Evolutionary conservation across 192 early-diverging fungal species (phyloP).

Genomic region (Linnemannia hyalina): DNA sequence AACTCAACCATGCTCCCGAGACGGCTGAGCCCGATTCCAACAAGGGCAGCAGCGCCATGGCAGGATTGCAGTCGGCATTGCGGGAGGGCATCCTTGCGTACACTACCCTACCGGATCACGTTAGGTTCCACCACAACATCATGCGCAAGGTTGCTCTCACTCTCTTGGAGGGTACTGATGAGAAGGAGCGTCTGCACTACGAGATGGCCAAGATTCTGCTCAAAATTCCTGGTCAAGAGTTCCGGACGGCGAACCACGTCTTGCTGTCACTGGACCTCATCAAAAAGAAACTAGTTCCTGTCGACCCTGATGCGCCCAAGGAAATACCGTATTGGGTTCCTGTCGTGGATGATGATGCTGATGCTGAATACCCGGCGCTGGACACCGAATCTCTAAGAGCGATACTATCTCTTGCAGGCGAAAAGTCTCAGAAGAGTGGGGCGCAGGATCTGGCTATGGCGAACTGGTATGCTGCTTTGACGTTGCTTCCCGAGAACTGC

Average conservation of each 20-base stretch:
- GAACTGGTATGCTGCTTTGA: conserved; percentile 41
- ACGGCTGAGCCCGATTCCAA: conserved; percentile 9
- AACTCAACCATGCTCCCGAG: background rate
- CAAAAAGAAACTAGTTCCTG: conserved; percentile 20
- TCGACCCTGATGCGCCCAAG: background rate
- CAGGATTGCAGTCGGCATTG: conserved; percentile 38
- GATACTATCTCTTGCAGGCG: conserved; percentile 36
- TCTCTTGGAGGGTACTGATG: conserved; percentile 37
- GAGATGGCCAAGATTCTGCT: conserved; percentile 44
- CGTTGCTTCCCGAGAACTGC: conserved; percentile 30
- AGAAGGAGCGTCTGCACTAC: conserved; percentile 46
- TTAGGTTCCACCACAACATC: conserved; percentile 39
- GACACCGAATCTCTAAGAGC: conserved; percentile 19
- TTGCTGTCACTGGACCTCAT: conserved; percentile 33
- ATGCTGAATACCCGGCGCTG: background rate
- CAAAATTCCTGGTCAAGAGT: conserved; percentile 28
- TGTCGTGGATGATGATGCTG: background rate
- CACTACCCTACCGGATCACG: conserved; percentile 26
- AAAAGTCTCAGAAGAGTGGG: conserved; percentile 53
- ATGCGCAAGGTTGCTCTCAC: conserved; percentile 44
- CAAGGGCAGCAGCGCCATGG: conserved; percentile 40
- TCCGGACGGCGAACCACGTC: conserved; percentile 36
- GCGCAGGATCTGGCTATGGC: conserved; percentile 45
- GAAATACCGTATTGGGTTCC: conserved; percentile 38
- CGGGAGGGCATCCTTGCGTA: conserved; percentile 46